A percentile compares a stretch with the other conserved stretches of the same genome.
Conservation (phyloP, 1,284 basidiomycete genomes). For the Puccinia coronata region DNA sequence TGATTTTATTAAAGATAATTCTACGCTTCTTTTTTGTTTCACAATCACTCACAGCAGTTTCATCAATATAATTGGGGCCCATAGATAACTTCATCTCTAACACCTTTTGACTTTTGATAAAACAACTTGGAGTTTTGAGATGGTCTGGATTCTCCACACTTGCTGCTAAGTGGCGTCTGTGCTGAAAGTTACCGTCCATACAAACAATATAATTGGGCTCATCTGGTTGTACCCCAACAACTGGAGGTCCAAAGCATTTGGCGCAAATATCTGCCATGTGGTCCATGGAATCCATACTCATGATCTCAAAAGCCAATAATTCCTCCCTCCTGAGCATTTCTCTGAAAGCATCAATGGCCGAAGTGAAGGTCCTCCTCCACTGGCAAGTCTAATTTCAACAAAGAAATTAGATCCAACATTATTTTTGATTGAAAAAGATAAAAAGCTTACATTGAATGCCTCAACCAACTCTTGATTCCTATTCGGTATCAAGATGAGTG, state of each 20-base stretch:
- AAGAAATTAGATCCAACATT: background rate
- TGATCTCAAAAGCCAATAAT: background rate
- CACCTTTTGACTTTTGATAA: background rate
- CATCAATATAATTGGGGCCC: background rate
- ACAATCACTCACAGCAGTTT: background rate
- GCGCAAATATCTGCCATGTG: constrained; percentile 6
- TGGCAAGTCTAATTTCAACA: background rate
- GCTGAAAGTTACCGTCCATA: constrained; percentile 20
- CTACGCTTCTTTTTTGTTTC: background rate
- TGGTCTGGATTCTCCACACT: background rate
- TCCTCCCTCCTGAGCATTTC: background rate
- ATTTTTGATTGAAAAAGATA: background rate
- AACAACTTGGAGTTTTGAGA: background rate
- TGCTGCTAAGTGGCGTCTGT: background rate
- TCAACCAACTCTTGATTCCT: background rate
- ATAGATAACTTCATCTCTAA: background rate
- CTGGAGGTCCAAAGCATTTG: constrained; percentile 7
- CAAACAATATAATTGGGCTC: background rate
- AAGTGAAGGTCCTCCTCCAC: background rate
- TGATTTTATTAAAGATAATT: background rate
- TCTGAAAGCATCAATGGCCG: constrained; percentile 4
- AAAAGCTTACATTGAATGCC: background rate
- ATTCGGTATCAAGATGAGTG: background rate
- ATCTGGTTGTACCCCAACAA: background rate
- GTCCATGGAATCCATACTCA: background rate